Evolutionary conservation across 176 grass and related monocot species (phyloP).

Genomic region (Neostapfia colusana): DNA sequence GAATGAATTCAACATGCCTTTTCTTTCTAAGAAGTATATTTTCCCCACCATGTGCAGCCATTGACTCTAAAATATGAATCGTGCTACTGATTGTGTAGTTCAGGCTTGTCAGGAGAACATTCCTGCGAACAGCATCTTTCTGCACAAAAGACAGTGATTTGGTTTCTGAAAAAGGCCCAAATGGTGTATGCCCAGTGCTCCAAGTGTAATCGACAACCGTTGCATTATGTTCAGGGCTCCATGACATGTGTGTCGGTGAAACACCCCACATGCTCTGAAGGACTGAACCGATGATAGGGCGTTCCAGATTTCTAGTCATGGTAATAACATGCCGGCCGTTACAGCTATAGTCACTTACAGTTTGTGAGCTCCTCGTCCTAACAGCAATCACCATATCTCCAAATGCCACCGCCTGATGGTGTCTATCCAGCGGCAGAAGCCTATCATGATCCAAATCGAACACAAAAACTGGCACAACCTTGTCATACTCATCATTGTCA

Average conservation of each 20-base stretch:
- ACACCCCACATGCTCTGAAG: conserved; percentile 97
- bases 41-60: conserved; percentile 80
- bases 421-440: conserved; percentile 69
- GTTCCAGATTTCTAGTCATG: conserved; percentile 74
- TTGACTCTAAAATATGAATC: conserved; percentile 67
- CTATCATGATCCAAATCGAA: conserved; percentile 94
- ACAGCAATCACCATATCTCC: conserved; percentile 88
- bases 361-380: conserved; percentile 83
- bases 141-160: conserved; percentile 91
- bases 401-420: conserved; percentile 85
- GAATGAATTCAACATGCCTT: conserved; percentile 78
- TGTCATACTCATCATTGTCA: conserved; percentile 57
- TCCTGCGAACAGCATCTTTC: conserved; percentile 83
- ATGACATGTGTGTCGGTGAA: conserved; percentile 73
- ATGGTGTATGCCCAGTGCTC: conserved; percentile 87
- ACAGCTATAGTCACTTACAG: conserved; percentile 92
- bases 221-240: conserved; percentile 70
- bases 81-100: conserved; percentile 81
- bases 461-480: conserved; percentile 77
- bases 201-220: conserved; percentile 85
- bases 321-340: conserved; percentile 86
- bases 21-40: conserved; percentile 83
- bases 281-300: conserved; percentile 71
- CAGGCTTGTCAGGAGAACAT: conserved; percentile 79
- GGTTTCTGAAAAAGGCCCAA: conserved; percentile 87